phyloP scores from a whole-genome alignment of 768 basidiomycete species.

The Lactarius pseudohatsudake region DNA sequence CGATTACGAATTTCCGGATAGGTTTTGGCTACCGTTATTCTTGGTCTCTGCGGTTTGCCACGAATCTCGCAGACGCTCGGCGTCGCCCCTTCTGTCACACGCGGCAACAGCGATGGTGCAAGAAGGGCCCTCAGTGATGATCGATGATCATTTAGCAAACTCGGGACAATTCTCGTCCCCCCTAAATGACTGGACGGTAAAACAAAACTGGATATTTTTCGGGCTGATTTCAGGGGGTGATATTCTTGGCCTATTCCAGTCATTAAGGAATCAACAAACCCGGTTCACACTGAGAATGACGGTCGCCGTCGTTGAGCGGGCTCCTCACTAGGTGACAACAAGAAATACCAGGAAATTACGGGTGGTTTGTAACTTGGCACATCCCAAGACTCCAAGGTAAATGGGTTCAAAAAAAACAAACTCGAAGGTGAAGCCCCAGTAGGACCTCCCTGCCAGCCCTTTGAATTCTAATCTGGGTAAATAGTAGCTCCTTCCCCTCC shows the following conservation, averaged over 20 bases:
- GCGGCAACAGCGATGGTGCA: not conserved
- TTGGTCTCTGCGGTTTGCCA: not conserved
- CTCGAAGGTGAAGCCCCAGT: not conserved
- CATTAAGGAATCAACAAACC: not conserved
- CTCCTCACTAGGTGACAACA: not conserved
- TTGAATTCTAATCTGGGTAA: not conserved
- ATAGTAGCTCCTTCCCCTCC: not conserved
- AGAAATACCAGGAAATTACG: not conserved
- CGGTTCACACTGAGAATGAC: not conserved
- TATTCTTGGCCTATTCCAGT: not conserved
- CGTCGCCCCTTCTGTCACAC: not conserved
- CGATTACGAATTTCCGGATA: constrained; percentile 9
- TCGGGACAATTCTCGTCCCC: not conserved
- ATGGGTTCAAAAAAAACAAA: not conserved
- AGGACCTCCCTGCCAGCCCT: not conserved
- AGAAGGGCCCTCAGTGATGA: not conserved
- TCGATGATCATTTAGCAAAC: not conserved
- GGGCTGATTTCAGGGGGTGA: not conserved
- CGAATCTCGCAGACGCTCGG: constrained; percentile 4
- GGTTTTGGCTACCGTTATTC: not conserved
- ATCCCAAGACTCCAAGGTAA: not conserved
- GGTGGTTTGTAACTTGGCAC: not conserved
- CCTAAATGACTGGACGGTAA: not conserved
- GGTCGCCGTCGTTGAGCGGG: not conserved
- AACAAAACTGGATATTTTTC: not conserved